A percentile compares a stretch with the other conserved stretches of the same genome.
phyloP scores from a whole-genome alignment of 1,139 yeast genomes.

The Blastobotrys illinoisensis region DNA sequence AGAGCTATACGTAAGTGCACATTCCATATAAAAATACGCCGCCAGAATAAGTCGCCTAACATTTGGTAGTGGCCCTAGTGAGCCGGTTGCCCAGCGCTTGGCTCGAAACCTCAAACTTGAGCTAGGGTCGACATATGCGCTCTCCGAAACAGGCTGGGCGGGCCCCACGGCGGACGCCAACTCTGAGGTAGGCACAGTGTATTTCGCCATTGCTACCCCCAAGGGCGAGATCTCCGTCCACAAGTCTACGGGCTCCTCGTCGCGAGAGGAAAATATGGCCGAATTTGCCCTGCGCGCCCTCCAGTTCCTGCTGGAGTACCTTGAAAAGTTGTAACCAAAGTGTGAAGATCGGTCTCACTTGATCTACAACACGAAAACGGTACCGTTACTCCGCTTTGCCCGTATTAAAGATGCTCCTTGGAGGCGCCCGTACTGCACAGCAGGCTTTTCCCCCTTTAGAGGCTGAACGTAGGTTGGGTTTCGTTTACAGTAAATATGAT shows the following conservation, averaged over 20 bases:
- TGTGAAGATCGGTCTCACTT: background rate
- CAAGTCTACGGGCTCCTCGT: slow-evolving; percentile 43
- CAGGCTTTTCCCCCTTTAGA: background rate
- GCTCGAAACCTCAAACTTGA: slow-evolving; percentile 78
- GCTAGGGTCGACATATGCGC: slow-evolving; percentile 73
- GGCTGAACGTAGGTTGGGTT: background rate
- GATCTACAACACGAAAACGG: background rate
- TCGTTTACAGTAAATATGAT: background rate
- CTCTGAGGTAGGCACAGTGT: slow-evolving; percentile 57
- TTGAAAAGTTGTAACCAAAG: slow-evolving; percentile 6
- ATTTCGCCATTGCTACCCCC: slow-evolving; percentile 68
- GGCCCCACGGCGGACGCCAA: slow-evolving; percentile 46
- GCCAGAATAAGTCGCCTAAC: too few relatives aligned
- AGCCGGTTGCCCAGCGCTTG: slow-evolving; percentile 64
- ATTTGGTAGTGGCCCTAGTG: slow-evolving; percentile 57
- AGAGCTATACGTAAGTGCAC: slow-evolving; percentile 44
- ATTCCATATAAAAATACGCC: too few relatives aligned
- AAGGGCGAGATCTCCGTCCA: slow-evolving; percentile 48
- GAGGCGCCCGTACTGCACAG: too few relatives aligned
- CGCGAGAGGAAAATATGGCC: slow-evolving; percentile 65
- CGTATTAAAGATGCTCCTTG: too few relatives aligned
- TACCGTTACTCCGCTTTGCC: background rate
- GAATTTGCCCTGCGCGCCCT: slow-evolving; percentile 66
- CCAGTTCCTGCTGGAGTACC: slow-evolving; percentile 44
- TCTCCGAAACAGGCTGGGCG: slow-evolving; percentile 84